phyloP scores from a whole-genome alignment of 495 filamentous ascomycete species.

The Penicillium longicatenatum region DNA sequence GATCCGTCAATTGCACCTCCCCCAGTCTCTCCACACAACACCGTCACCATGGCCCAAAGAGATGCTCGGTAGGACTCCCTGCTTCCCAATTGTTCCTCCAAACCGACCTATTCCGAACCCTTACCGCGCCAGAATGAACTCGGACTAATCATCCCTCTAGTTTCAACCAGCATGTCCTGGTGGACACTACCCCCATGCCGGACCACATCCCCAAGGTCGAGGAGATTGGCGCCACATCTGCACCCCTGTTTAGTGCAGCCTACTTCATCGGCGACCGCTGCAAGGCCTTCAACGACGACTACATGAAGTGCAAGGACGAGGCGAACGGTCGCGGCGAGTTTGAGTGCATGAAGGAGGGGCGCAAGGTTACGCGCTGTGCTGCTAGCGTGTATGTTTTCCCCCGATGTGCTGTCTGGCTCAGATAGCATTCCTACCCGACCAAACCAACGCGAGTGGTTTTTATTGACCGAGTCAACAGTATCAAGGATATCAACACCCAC shows the following conservation, averaged over 20 bases:
- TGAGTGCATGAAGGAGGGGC: slow-evolving; percentile 92
- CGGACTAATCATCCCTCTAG: slow-evolving; percentile 52
- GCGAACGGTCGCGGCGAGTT: slow-evolving; percentile 84
- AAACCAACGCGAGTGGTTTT: not conserved
- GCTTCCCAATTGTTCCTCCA: not conserved
- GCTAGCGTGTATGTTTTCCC: slow-evolving; percentile 80
- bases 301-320: slow-evolving; percentile 98
- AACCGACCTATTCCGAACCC: not conserved
- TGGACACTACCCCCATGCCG: slow-evolving; percentile 96
- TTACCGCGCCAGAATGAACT: slow-evolving; percentile 9
- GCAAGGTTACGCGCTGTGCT: slow-evolving; percentile 95
- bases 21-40: slow-evolving; percentile 12
- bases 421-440: not conserved
- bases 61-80: slow-evolving; percentile 44
- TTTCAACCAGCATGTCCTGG: slow-evolving; percentile 88
- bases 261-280: slow-evolving; percentile 98
- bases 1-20: slow-evolving; percentile 27
- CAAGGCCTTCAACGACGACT: slow-evolving; percentile 96
- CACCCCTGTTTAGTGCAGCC: slow-evolving; percentile 86
- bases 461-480: slow-evolving; percentile 45
- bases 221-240: slow-evolving; percentile 89
- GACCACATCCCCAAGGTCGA: slow-evolving; percentile 85
- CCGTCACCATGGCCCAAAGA: slow-evolving; percentile 52
- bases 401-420: not conserved
- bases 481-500: slow-evolving; percentile 94